Evolutionary conservation across 768 basidiomycete species (phyloP).

Genomic region (Podaxis sp.): DNA sequence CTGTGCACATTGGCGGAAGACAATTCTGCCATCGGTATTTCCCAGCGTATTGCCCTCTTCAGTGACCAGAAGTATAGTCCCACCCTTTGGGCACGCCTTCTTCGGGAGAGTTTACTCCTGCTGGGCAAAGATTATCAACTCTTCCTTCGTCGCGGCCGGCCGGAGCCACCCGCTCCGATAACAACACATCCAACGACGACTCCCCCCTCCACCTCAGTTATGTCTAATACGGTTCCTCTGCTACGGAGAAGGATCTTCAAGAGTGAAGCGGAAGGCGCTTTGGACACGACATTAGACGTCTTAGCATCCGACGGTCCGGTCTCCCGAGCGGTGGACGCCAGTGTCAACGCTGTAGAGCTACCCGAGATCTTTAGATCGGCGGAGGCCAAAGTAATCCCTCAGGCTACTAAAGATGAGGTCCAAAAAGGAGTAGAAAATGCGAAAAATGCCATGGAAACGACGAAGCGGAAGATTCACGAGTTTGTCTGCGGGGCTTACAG

Average conservation of each 20-base stretch:
- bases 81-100: slow-evolving; percentile 60
- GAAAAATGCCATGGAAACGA: slow-evolving; percentile 15
- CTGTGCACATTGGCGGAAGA: slow-evolving; percentile 51
- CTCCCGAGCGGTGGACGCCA: slow-evolving; percentile 47
- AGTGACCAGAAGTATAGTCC: slow-evolving; percentile 66
- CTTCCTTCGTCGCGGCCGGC: slow-evolving; percentile 57
- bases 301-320: slow-evolving; percentile 61
- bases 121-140: slow-evolving; percentile 71
- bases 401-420: slow-evolving; percentile 20
- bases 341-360: slow-evolving; percentile 39
- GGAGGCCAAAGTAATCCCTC: slow-evolving; percentile 18
- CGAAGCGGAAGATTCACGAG: slow-evolving; percentile 6
- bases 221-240: slow-evolving; percentile 37
- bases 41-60: slow-evolving; percentile 56
- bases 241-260: slow-evolving; percentile 47
- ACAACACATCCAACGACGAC: slow-evolving; percentile 16
- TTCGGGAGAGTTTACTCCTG: slow-evolving; percentile 54
- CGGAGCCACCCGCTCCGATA: slow-evolving; percentile 21
- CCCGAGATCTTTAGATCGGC: slow-evolving; percentile 34
- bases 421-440: slow-evolving; percentile 21
- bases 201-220: slow-evolving; percentile 15
- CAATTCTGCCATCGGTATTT: slow-evolving; percentile 33
- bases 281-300: slow-evolving; percentile 35
- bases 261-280: slow-evolving; percentile 43
- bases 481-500: slow-evolving; percentile 12